Base-by-base conservation (phyloP, 2,329 filamentous ascomycete species). In the Penicillium occitanis region DNA sequence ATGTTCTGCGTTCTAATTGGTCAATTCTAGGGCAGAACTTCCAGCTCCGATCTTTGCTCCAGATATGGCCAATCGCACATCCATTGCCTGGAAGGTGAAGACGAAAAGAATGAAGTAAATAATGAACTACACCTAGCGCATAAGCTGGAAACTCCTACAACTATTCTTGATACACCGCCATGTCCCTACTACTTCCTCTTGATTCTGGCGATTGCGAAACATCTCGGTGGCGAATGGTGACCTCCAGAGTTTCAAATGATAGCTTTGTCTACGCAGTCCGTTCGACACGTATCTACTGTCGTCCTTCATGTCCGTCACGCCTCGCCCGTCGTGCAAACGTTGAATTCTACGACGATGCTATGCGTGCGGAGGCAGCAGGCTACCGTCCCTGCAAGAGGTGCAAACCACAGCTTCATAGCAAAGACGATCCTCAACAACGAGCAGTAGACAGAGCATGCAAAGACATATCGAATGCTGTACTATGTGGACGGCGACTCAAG, bases 351-450 rank as follows among this genome's bases (percentile, higher is more conserved):
- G 79, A 82, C 59, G 82, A 79, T 0, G 73, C 81, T 0, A 68
- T 73, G 1, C 76, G 83, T 66, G 86, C 85, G 10, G 79, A 81
- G 69, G 72, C 74, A 11, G 80, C 79, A 17, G 85, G 85, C 0
- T 87, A 83, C 70, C 78, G 84, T 44, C 75, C 85, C 0, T 87
- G 86, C 75, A 86, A 86, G 74, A 80, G 85, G 64, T 87, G 85
- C 73, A 81, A 80, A 65, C 83, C 85, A 28, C 77, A 83, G 75
- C 19, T 35, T 14, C n/a, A 35, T 13, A 58, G 30, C 1, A 37
- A 8, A 25, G 37, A 37, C 33, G 61, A 53, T n/a, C 50, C 50
- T 33, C 50, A 33, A 53, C 50, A 11, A 22, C 17, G 48, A 33
- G 44, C 50, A 63, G 76, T 67, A 70, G 72, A 69, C 72, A 64